Conservation (phyloP, 1,284 basidiomycete genomes). For the Cryptococcus depauperatus region DNA sequence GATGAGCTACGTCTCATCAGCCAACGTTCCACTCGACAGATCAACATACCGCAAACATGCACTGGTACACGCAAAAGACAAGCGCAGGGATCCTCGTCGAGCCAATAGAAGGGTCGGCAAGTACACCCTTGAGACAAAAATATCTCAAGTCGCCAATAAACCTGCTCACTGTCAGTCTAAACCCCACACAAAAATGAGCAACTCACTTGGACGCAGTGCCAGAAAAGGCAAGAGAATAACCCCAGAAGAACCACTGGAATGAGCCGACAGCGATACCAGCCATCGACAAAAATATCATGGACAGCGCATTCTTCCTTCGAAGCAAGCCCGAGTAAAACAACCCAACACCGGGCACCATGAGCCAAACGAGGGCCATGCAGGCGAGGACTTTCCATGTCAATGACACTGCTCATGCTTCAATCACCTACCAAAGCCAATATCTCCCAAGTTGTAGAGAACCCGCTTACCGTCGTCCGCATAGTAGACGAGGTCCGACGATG, state of each 20-base stretch:
- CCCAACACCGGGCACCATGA: slow-evolving; percentile 81
- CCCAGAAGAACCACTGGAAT: slow-evolving; percentile 48
- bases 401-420: not conserved
- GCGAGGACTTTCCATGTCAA: slow-evolving; percentile 46
- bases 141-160: slow-evolving; percentile 55
- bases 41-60: slow-evolving; percentile 43
- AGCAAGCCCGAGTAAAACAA: slow-evolving; percentile 74
- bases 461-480: slow-evolving; percentile 38
- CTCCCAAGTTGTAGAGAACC: slow-evolving; percentile 49
- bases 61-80: slow-evolving; percentile 68
- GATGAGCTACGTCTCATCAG: slow-evolving; percentile 36
- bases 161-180: slow-evolving; percentile 9
- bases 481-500: slow-evolving; percentile 41
- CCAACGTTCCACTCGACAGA: not conserved
- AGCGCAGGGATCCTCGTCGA: slow-evolving; percentile 67
- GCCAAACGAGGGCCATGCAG: slow-evolving; percentile 62
- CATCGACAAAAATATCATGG: slow-evolving; percentile 82
- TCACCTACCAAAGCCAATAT: slow-evolving; percentile 50
- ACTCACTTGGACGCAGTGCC: slow-evolving; percentile 35
- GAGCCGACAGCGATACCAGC: slow-evolving; percentile 65
- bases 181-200: not conserved
- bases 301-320: slow-evolving; percentile 82
- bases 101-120: slow-evolving; percentile 63
- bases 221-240: slow-evolving; percentile 48
- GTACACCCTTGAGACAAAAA: slow-evolving; percentile 75